A percentile compares a stretch with the other conserved stretches of the same genome.
Evolutionary conservation across 2,329 filamentous ascomycete genomes (phyloP).

Genomic region (Cryoendolithus antarcticus): DNA sequence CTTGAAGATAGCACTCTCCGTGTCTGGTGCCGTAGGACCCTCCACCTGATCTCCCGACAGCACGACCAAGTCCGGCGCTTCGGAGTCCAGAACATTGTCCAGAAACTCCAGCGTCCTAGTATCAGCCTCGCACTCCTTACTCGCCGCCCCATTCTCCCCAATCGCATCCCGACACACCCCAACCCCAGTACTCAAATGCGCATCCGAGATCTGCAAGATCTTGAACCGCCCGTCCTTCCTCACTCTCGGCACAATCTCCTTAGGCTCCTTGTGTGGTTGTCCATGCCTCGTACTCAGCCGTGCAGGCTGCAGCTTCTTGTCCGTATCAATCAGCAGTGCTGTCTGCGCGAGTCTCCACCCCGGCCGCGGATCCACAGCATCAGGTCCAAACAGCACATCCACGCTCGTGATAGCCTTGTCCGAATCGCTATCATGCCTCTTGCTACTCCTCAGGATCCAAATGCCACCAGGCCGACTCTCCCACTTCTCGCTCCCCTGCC

Average conservation of each 20-base stretch:
- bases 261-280: conserved; percentile 48
- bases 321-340: conserved; percentile 56
- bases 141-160: conserved; percentile 10
- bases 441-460: conserved; percentile 68
- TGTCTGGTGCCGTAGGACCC: conserved; percentile 81
- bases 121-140: conserved; percentile 69
- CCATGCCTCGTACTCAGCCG: conserved; percentile 72
- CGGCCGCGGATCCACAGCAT: conserved; percentile 77
- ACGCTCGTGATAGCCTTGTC: conserved; percentile 64
- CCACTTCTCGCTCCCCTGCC: conserved; percentile 54
- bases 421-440: conserved; percentile 62
- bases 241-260: conserved; percentile 53
- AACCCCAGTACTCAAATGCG: conserved; percentile 83
- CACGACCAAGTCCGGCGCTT: conserved; percentile 86
- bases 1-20: conserved; percentile 89
- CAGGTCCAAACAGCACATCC: conserved; percentile 79
- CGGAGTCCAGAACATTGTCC: conserved; percentile 69
- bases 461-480: conserved; percentile 64
- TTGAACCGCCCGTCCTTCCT: conserved; percentile 88
- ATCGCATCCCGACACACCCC: conserved; percentile 78
- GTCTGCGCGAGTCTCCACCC: conserved; percentile 73
- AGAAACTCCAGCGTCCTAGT: conserved; percentile 85
- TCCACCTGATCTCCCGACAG: conserved; percentile 93
- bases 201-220: conserved; percentile 89
- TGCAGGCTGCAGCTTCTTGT: conserved; percentile 51